Conservation (phyloP, 192 early-diverging fungal species). For the Spizellomyces punctatus region DNA sequence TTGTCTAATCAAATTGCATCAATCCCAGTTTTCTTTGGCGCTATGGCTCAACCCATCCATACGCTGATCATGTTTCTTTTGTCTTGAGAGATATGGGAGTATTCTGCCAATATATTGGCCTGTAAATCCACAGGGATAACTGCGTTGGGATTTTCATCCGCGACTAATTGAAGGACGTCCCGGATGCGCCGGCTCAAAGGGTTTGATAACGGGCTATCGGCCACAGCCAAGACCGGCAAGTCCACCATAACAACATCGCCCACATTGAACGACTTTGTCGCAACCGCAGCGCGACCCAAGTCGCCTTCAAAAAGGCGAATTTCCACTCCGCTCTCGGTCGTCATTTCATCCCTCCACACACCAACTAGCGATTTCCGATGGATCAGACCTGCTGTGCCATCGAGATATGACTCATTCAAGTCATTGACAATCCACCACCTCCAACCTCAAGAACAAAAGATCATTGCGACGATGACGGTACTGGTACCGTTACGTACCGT, state of each 20-base stretch:
- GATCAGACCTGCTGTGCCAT: too few species aligned
- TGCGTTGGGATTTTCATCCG: neutral
- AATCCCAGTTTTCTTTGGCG: neutral
- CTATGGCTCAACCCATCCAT: neutral
- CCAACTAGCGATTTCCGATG: too few species aligned
- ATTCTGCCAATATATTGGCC: neutral
- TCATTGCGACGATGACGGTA: too few species aligned
- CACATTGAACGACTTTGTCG: neutral
- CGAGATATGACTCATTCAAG: too few species aligned
- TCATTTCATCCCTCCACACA: too few species aligned
- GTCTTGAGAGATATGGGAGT: neutral
- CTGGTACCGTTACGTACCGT: too few species aligned
- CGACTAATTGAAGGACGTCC: too few species aligned
- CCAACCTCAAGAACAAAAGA: too few species aligned
- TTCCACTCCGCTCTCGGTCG: neutral
- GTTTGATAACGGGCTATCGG: neutral
- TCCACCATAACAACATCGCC: conserved; percentile 5
- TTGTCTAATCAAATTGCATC: neutral
- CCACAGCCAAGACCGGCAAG: neutral
- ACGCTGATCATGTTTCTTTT: conserved; percentile 3
- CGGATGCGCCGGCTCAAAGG: too few species aligned
- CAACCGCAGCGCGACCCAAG: conserved; percentile 2
- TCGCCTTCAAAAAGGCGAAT: neutral
- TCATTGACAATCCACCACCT: too few species aligned
- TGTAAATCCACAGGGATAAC: neutral